Evolutionary conservation across 768 basidiomycete genomes (phyloP).

Genomic region (Jaapia argillacea): DNA sequence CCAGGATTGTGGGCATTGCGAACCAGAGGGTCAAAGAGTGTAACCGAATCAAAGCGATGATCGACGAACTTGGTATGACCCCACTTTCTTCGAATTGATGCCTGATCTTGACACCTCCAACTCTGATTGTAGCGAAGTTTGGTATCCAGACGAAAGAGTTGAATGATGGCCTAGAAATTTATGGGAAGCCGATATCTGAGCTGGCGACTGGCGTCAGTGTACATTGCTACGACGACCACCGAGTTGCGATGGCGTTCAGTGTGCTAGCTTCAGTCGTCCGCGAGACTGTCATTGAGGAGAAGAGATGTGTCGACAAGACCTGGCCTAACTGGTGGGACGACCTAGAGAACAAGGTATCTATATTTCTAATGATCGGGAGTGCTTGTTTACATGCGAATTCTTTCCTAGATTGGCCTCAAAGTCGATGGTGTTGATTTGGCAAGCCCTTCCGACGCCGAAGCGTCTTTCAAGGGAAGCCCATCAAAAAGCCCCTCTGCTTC

Average conservation of each 20-base stretch:
- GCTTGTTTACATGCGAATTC: not conserved
- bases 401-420: slow-evolving; percentile 70
- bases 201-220: slow-evolving; percentile 68
- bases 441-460: slow-evolving; percentile 22
- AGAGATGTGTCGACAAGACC: slow-evolving; percentile 97
- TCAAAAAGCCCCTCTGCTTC: slow-evolving; percentile 33
- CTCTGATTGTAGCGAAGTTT: slow-evolving; percentile 63
- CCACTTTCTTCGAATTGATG: not conserved
- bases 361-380: not conserved
- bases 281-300: slow-evolving; percentile 85
- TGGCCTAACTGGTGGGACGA: slow-evolving; percentile 99
- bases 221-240: slow-evolving; percentile 97
- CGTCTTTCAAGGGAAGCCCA: slow-evolving; percentile 30
- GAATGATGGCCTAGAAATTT: slow-evolving; percentile 86
- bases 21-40: slow-evolving; percentile 99
- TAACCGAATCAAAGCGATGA: slow-evolving; percentile 94
- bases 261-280: slow-evolving; percentile 69
- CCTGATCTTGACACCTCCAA: not conserved
- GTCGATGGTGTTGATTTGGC: slow-evolving; percentile 79
- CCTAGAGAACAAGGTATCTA: slow-evolving; percentile 76
- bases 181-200: slow-evolving; percentile 57
- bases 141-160: slow-evolving; percentile 88
- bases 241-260: slow-evolving; percentile 97
- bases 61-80: slow-evolving; percentile 77
- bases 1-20: slow-evolving; percentile 88